Evolutionary conservation across 2,329 filamentous ascomycete species (phyloP), one percentile per base, ranked within the genome.

Genomic region (Coleophoma crateriformis): DNA sequence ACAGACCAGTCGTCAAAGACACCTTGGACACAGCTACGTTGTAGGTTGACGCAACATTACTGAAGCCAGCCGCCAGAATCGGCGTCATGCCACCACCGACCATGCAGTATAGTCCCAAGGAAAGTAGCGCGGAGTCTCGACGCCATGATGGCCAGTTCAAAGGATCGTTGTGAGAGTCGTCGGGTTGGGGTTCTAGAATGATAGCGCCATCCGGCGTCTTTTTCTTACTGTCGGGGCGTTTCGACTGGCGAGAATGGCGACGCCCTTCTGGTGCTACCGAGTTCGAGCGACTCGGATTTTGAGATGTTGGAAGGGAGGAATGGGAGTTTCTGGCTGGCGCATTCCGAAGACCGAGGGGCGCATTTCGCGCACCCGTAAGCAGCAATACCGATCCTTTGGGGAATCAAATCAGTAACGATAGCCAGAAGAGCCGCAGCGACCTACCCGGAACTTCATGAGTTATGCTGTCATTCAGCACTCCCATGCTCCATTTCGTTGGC

Each of bases 61-160:
- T 84, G 71, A 96, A 97, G 12, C 90, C 92, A 10, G 94, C 92
- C 0, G 92, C 91, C 15, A 97, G 76, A 32, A 96, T 74, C 0
- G 94, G 88, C 0, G 91, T 96, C 74, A 95, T 95, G 40, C 92
- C 92, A 38, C 92, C 92, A 49, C 92, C 92, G 15, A 96, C 70
- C 82, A 96, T 87, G 67, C 90, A 96, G 68, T 95, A 96, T 61
- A 96, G 85, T 1, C 92, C 92, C 4, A 97, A 74, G 0, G 87
- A 92, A 0, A 95, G 45, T 34, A 97, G 70, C 0, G 92, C 89
- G 20, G 77, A 67, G 66, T 97, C 90, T 66, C 92, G 78, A 38
- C 89, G 81, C 84, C 88, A 89, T 7, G 77, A 71, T 0, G 88
- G 84, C 92, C 92, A 97, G 65, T 97, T 97, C 50, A 97, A 71